A percentile compares a stretch with the other conserved stretches of the same genome.
Evolutionary conservation across 768 basidiomycete species (phyloP).

Genomic region (Suillus subluteus): DNA sequence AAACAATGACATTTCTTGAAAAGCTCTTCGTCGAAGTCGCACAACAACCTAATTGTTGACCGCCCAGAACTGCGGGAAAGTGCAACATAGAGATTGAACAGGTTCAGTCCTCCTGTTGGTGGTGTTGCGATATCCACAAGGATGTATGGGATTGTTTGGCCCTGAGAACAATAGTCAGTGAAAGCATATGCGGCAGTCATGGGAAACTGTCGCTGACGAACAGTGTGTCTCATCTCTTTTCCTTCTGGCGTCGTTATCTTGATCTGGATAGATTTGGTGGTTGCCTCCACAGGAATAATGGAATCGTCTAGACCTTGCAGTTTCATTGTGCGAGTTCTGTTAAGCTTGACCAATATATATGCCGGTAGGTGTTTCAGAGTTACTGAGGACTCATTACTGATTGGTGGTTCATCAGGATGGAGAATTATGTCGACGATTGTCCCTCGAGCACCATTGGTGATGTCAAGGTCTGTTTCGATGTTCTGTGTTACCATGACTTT

Average conservation of each 20-base stretch:
- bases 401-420: no score
- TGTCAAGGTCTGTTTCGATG: conserved; percentile 22
- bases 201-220: conserved; percentile 29
- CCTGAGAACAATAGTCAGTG: conserved; percentile 46
- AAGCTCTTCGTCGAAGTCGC: conserved; percentile 36
- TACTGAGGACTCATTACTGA: no score
- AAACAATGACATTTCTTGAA: no score
- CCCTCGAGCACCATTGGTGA: no score
- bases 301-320: conserved; percentile 33
- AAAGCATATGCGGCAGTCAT: conserved; percentile 45
- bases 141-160: conserved; percentile 41
- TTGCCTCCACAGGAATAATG: conserved; percentile 37
- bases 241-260: background rate
- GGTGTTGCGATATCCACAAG: conserved; percentile 43
- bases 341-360: no score
- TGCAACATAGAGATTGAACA: conserved; percentile 47
- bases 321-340: conserved; percentile 32
- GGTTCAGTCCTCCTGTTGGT: conserved; percentile 28
- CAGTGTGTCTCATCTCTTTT: conserved; percentile 15
- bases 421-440: no score
- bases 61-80: conserved; percentile 38
- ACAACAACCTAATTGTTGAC: conserved; percentile 30
- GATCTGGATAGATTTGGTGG: conserved; percentile 19
- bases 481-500: conserved; percentile 14
- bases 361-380: no score